These are phyloP conservation scores for Fraxinus excelsior DNA, from an alignment of 257 asterid species.

Conservation along the genomic window DNA sequence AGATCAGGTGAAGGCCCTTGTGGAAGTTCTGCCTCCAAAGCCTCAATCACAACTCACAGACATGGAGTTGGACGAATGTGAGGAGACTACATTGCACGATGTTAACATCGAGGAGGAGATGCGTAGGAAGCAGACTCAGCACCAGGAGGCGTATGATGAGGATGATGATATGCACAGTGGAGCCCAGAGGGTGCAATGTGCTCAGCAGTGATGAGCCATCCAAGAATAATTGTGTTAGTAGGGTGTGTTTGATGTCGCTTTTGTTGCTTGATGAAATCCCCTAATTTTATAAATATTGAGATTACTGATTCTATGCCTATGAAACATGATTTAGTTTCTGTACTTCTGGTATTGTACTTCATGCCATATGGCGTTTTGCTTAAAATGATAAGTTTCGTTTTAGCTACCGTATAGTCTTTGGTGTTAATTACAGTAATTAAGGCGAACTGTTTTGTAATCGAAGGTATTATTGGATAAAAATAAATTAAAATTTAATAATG, in stretches of 20 bases:
- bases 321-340: not conserved
- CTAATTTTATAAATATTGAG: not conserved
- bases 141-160: slow-evolving; percentile 65
- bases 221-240: not conserved
- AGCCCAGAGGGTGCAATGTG: slow-evolving; percentile 76
- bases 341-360: not conserved
- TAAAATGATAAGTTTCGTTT: not conserved
- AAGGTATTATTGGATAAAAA: not conserved
- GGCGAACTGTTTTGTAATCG: not conserved
- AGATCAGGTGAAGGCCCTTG: slow-evolving; percentile 51
- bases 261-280: not conserved
- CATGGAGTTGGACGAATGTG: slow-evolving; percentile 78
- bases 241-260: not conserved
- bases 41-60: slow-evolving; percentile 49
- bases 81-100: slow-evolving; percentile 69
- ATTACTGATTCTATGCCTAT: not conserved
- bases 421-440: too few relatives aligned
- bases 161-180: slow-evolving; percentile 75
- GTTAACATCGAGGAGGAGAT: slow-evolving; percentile 74
- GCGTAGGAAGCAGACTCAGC: slow-evolving; percentile 63
- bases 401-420: not conserved
- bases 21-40: slow-evolving; percentile 49
- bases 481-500: not conserved
- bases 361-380: not conserved
- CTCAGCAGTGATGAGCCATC: slow-evolving; percentile 56